Evolutionary conservation across 352 stramenopile genomes (phyloP).

Genomic region (Pythium chondricola): DNA sequence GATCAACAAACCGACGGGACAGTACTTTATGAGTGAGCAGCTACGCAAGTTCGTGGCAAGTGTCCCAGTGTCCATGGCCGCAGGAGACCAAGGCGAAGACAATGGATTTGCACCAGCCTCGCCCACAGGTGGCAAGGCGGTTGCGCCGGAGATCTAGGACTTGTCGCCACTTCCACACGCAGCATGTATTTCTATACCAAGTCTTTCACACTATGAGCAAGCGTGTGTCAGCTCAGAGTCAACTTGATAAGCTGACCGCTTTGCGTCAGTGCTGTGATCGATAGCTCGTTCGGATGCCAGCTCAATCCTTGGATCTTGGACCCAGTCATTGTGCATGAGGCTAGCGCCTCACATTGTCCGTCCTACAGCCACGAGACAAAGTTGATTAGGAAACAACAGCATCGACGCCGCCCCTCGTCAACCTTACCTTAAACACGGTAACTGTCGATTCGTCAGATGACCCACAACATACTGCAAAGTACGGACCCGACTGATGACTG

Average conservation of each 20-base stretch:
- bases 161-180: too few species aligned
- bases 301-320: constrained; percentile 2
- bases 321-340: too few species aligned
- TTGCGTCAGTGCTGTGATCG: neutral
- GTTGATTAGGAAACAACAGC: too few species aligned
- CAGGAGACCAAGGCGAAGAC: constrained; percentile 3
- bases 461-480: too few species aligned
- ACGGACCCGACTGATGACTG: too few species aligned
- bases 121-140: neutral
- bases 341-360: too few species aligned
- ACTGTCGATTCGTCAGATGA: too few species aligned
- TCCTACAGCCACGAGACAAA: too few species aligned
- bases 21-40: constrained; percentile 81
- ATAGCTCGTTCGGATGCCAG: neutral
- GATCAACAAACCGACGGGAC: constrained; percentile 54
- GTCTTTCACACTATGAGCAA: too few species aligned
- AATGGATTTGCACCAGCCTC: neutral
- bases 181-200: too few species aligned
- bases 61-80: constrained; percentile 26
- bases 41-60: constrained; percentile 65
- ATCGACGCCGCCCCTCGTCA: too few species aligned
- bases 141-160: constrained; percentile 3
- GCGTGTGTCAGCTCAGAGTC: constrained; percentile 3
- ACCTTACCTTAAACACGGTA: too few species aligned
- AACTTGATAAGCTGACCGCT: constrained; percentile 1